Evolutionary conservation across 306 rosid genomes (phyloP), one percentile per base, ranked within the genome.

Genomic region (Acacia acuminata): DNA sequence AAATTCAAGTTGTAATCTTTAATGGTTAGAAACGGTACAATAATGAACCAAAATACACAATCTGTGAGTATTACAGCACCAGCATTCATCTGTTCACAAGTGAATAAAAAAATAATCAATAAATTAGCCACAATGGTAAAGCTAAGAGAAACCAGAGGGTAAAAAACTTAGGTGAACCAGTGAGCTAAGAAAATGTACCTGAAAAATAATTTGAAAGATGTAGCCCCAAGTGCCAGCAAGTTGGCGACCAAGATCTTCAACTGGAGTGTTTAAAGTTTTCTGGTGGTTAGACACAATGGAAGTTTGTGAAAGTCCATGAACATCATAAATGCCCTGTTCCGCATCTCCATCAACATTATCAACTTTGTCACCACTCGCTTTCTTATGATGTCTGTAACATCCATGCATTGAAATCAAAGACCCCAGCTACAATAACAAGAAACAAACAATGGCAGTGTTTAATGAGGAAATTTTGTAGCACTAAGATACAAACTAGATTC

Each of bases 21-120:
- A 78, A 91, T 86, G 70, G 94, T 76, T 63, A 93, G 92, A 88
- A 94, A 92, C 7, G 99, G 99, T 76, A 96, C 91, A 45, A 96
- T 80, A 66, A 94, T 71, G 88, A 94, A 91, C 99, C 99, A 96
- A 82, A 92, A 96, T 42, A 94, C 98, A 61, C 93, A 90, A 76
- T 96, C 99, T 58, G 99, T 96, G 81, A 96, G 92, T 82, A 92
- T 61, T 30, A 96, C 97, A 48, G 99, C 98, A 10, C 99, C 99
- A 48, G 97, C 98, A 86, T 92, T 96, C 91, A 96, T 96, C 99
- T 96, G 85, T 86, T 72, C 72, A 75, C 63, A 79, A 50, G 79
- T 75, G 81, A 48, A 71, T 53, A 75, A 82, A 77, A 70, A 70
- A 71, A 60, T 22, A 38, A 45, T 77, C 60, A 77, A 12, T 73